Base-by-base conservation (phyloP, 2,329 filamentous ascomycete species). In the Nakataea oryzae region DNA sequence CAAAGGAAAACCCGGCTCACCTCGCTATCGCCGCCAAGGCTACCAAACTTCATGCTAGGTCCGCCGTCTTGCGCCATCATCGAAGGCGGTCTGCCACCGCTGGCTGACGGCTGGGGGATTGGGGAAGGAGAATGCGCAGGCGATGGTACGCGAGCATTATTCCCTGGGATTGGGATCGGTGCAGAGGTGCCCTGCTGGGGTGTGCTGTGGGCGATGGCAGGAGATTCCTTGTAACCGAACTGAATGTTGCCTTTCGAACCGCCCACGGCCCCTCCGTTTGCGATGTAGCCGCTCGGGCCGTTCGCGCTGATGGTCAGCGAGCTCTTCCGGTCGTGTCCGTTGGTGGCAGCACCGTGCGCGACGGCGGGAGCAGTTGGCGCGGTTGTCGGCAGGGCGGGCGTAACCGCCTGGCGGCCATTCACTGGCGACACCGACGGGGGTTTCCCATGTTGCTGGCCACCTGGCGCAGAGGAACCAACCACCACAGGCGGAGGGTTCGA, bases 261-360 rank as follows among this genome's bases (percentile, higher is more conserved):
- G 54, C 86, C 84, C 62, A 75, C 75, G 54, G 78, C 71, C 64
- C 86, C 89, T 69, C 91, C 91, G 80, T 96, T 96, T 69, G 88
- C 82, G 64, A 87, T 84, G 74, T 86, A 90, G 71, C 87, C 87
- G 68, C 83, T 89, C 62, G 90, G 85, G 68, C 89, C 90, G 72
- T 90, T 89, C 69, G 91, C 88, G 74, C 86, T 92, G 80, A 97
- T 96, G 70, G 93, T 96, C 70, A 96, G 89, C 24, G 93, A 96
- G 66, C 87, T 86, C 78, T 96, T 96, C 73, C 91, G 86, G 72
- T 81, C 83, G 79, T 97, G 93, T 67, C 90, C 90, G 84, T 96
- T 95, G 69, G 85, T 76, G 71, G 80, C 76, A 71, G 80, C 84
- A 75, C 83, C 83, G 74, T 85, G 84, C 65, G 81, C 83, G 68